Evolutionary conservation across 1,284 basidiomycete species (phyloP).

Genomic region (Irpex sp.): DNA sequence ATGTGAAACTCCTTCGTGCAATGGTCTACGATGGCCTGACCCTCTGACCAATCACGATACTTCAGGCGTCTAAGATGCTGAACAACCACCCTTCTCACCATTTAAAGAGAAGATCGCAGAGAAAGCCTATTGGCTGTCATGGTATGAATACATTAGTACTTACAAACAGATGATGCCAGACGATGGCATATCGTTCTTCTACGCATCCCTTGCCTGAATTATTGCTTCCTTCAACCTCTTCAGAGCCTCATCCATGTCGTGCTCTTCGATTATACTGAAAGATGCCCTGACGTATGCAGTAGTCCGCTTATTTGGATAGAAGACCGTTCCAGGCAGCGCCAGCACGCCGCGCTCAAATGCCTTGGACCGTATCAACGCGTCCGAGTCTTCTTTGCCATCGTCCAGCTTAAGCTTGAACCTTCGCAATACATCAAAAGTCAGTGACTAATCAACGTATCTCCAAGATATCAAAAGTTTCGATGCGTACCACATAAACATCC

Average conservation of each 20-base stretch:
- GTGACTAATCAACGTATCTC: neutral
- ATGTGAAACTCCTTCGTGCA: neutral
- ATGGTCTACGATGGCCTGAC: too few relatives aligned
- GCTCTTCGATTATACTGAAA: conserved; percentile 73
- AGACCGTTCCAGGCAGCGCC: conserved; percentile 81
- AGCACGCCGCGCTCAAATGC: conserved; percentile 83
- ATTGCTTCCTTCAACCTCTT: conserved; percentile 16
- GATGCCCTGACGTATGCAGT: conserved; percentile 76
- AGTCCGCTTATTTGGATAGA: conserved; percentile 67
- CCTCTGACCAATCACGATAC: too few relatives aligned
- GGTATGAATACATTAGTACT: too few relatives aligned
- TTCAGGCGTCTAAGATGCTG: too few relatives aligned
- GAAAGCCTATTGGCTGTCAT: too few relatives aligned
- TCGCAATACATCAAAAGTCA: neutral
- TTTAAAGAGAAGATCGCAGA: too few relatives aligned
- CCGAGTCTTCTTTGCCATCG: conserved; percentile 62
- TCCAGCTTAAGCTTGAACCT: conserved; percentile 67
- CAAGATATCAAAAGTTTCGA: neutral
- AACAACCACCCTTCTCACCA: too few relatives aligned
- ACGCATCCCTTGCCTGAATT: neutral
- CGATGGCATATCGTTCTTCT: neutral
- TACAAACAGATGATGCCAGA: too few relatives aligned
- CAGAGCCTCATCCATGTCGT: conserved; percentile 75
- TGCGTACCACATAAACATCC: conserved; percentile 87
- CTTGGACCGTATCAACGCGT: conserved; percentile 71